These are phyloP conservation scores for Nigrograna mackinnonii DNA, from an alignment of 2,329 filamentous ascomycete species.

Conservation along the genomic window DNA sequence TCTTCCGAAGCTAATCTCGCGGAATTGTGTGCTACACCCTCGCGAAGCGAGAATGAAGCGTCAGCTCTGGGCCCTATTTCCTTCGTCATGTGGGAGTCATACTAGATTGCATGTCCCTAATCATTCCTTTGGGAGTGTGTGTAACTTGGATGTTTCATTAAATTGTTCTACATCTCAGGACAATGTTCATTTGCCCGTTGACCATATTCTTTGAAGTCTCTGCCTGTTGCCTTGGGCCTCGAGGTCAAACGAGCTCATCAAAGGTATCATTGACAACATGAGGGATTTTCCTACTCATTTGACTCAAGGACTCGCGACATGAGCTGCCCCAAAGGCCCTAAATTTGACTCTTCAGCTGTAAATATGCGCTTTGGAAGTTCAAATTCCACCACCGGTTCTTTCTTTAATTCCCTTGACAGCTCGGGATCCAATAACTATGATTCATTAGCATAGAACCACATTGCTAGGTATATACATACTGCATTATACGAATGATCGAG, in stretches of 20 bases:
- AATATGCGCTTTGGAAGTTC: slow-evolving; percentile 90
- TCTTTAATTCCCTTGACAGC: slow-evolving; percentile 80
- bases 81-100: too few relatives aligned
- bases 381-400: slow-evolving; percentile 86
- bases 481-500: slow-evolving; percentile 89
- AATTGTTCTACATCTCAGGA: too few relatives aligned
- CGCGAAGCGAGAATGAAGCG: too few relatives aligned
- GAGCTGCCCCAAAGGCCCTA: slow-evolving; percentile 34
- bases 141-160: too few relatives aligned
- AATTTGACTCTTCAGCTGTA: slow-evolving; percentile 36
- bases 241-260: background rate
- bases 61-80: too few relatives aligned
- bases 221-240: too few relatives aligned
- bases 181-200: too few relatives aligned
- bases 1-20: too few relatives aligned
- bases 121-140: too few relatives aligned
- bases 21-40: too few relatives aligned
- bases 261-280: background rate
- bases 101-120: too few relatives aligned
- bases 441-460: slow-evolving; percentile 4
- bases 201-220: too few relatives aligned
- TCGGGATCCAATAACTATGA: slow-evolving; percentile 79
- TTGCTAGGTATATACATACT: slow-evolving; percentile 54
- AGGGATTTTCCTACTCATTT: background rate
- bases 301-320: slow-evolving; percentile 25